phyloP scores from a whole-genome alignment of 2,329 filamentous ascomycete species.

The Scopulariopsis brevicaulis region DNA sequence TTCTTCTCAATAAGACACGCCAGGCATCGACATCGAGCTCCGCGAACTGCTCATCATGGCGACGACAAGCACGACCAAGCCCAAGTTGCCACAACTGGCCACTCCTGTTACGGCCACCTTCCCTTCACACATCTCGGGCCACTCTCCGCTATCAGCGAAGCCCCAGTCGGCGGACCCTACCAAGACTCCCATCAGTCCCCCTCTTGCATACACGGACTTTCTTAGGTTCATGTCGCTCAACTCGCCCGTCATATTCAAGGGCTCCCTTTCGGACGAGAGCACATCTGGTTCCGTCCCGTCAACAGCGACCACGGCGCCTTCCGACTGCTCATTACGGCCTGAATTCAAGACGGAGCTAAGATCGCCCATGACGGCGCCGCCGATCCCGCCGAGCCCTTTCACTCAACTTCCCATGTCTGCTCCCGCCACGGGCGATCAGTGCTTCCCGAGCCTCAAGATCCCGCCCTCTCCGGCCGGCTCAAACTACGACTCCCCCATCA shows the following conservation, averaged over 20 bases:
- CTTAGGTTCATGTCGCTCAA: conserved; percentile 71
- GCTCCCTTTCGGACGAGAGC: conserved; percentile 33
- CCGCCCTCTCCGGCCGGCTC: conserved; percentile 65
- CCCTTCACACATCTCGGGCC: conserved; percentile 49
- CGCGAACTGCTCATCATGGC: conserved; percentile 7
- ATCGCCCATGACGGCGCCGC: conserved; percentile 23
- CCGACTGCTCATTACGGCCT: conserved; percentile 32
- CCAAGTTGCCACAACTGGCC: conserved; percentile 50
- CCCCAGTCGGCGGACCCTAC: conserved; percentile 41
- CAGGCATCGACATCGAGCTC: background rate
- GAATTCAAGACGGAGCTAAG: conserved; percentile 18
- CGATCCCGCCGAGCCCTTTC: conserved; percentile 37
- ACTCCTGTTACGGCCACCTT: conserved; percentile 53
- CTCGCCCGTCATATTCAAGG: conserved; percentile 50
- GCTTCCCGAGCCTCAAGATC: conserved; percentile 60
- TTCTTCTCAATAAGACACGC: background rate
- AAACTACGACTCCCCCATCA: conserved; percentile 54
- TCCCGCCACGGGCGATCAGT: conserved; percentile 45
- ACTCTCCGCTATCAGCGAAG: conserved; percentile 51
- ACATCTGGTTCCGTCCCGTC: conserved; percentile 39
- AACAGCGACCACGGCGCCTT: conserved; percentile 38
- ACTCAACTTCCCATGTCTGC: conserved; percentile 46
- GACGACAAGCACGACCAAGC: conserved; percentile 26
- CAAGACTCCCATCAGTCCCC: conserved; percentile 89
- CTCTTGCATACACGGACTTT: conserved; percentile 84